Conservation (phyloP, 1,284 basidiomycete species). For the Tausonia pullulans region DNA sequence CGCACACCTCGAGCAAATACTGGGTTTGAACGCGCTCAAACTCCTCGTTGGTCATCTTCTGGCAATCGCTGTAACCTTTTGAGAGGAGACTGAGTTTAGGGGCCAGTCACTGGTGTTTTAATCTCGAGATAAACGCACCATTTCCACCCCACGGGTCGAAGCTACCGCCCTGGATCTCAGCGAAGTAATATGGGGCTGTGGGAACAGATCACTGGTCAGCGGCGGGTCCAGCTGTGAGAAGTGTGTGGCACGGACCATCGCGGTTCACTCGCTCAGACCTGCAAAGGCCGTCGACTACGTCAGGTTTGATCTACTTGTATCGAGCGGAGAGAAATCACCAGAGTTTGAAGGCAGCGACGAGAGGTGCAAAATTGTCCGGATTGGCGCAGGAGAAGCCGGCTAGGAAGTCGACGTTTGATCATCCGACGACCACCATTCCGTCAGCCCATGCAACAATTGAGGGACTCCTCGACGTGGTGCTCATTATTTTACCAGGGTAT, state of each 20-base stretch:
- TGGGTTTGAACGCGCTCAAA: slow-evolving; percentile 1
- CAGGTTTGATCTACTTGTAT: no score
- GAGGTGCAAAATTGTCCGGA: background rate
- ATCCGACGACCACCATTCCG: no score
- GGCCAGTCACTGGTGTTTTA: background rate
- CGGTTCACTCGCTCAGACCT: slow-evolving; percentile 6
- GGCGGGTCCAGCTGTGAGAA: no score
- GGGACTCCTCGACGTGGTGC: no score
- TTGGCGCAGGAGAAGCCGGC: background rate
- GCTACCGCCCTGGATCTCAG: background rate
- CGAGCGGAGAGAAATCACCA: background rate
- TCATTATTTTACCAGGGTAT: background rate
- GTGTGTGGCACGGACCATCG: background rate
- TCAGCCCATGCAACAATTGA: no score
- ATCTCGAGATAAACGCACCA: no score
- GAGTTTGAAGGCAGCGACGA: background rate
- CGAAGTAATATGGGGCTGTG: background rate
- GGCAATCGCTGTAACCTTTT: background rate
- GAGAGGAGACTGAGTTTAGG: background rate
- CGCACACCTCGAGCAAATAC: background rate
- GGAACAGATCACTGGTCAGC: no score
- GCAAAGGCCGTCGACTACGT: no score
- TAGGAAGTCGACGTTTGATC: background rate
- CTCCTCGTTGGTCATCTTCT: background rate
- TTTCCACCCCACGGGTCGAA: background rate